These are phyloP conservation scores for Kodamaea kakaduensis DNA, from an alignment of 805 yeast species.

Conservation along the genomic window DNA sequence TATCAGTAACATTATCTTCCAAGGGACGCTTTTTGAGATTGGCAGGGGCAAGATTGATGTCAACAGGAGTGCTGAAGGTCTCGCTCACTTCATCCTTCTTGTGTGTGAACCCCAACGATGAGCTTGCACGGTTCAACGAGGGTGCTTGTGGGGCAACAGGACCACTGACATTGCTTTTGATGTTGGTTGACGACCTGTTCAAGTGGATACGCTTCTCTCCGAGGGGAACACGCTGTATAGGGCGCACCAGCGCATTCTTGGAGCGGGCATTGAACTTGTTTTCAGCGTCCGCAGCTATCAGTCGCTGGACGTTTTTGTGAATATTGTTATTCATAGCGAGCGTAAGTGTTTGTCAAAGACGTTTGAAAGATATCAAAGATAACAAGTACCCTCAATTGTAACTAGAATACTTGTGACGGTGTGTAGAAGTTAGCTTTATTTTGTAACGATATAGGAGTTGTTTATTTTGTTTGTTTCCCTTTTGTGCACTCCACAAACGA, in stretches of 20 bases:
- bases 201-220: conserved; percentile 14
- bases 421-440: too few relatives aligned
- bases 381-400: too few relatives aligned
- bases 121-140: conserved; percentile 19
- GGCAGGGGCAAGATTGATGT: neutral
- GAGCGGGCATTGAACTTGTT: conserved; percentile 2
- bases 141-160: conserved; percentile 17
- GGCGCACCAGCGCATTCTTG: conserved; percentile 1
- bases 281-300: conserved; percentile 5
- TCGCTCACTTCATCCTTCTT: neutral
- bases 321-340: conserved; percentile 3
- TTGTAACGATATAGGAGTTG: too few relatives aligned
- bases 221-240: conserved; percentile 4
- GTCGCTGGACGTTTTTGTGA: too few relatives aligned
- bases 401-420: too few relatives aligned
- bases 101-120: conserved; percentile 15
- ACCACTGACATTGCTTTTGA: conserved; percentile 2
- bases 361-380: too few relatives aligned
- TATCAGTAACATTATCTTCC: conserved; percentile 17
- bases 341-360: too few relatives aligned
- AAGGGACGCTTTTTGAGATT: neutral
- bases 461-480: too few relatives aligned
- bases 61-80: too few relatives aligned
- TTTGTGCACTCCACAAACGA: too few relatives aligned
- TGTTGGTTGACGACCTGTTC: conserved; percentile 28